Base-by-base conservation (phyloP, 441 rosid species). In the Pelargonium australe region DNA sequence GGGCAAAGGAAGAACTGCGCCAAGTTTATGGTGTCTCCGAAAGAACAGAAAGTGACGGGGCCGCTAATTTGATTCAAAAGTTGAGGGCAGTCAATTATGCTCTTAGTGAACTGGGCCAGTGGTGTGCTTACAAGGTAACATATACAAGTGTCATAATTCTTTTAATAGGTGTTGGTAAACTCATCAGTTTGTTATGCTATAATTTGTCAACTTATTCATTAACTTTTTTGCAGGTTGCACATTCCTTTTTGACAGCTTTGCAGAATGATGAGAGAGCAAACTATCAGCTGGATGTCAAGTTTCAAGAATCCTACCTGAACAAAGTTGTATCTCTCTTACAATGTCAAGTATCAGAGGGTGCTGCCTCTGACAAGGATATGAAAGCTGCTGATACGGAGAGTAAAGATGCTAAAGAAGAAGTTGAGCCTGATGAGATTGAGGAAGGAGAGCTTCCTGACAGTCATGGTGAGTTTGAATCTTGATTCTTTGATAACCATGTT, bases 21-120 rank as follows among this genome's bases (percentile, higher is more conserved):
- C 97, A 95, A 79, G 96, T 95, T 78, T 95, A 95, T 76, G 99
- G 99, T 45, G 98, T 93, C 45, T 90, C 98, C 71, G 99, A 95
- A 81, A 87, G 97, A 84, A 90, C 99, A 4, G 99, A 95, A 73
- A 89, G 98, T 80, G 99, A 95, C 57, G 99, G 99, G 71, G 99
- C 98, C 49, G 98, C 96, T 76, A 92, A 90, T 80, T 85, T 95
- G 78, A 88, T 90, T 77, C 99, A 95, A 76, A 95, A 95, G 78
- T 84, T 95, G 79, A 86, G 98, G 74, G 99, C 99, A 63, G 82
- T 95, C 72, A 90, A 92, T 75, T 95, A 89, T 76, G 92, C 98
- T 68, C 97, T 95, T 75, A 87, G 92, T 66, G 99, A 95, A 65
- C 84, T 95, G 75, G 99, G 99, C 77, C 99, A 92, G 69, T 95